Conservation (phyloP, 345 rosid species). For the Bruguiera sexangula region DNA sequence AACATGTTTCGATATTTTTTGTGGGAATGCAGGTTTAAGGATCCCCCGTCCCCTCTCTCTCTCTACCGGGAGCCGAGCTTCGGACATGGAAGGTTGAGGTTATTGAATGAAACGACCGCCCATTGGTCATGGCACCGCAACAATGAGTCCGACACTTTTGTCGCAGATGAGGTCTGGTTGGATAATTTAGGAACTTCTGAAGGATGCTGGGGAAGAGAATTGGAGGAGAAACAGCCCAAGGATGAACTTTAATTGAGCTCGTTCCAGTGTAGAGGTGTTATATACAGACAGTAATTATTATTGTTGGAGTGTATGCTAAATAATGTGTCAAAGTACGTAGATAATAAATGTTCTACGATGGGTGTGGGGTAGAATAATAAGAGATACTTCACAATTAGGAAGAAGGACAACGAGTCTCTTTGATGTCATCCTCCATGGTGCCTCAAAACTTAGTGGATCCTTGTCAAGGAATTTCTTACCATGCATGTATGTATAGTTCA, state of each 20-base stretch:
- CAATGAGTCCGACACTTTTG: slow-evolving; percentile 43
- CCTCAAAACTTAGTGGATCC: too few relatives aligned
- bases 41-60: slow-evolving; percentile 49
- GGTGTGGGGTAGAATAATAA: too few relatives aligned
- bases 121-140: slow-evolving; percentile 91
- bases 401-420: too few relatives aligned
- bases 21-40: slow-evolving; percentile 42
- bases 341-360: too few relatives aligned
- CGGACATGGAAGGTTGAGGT: slow-evolving; percentile 63
- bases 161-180: slow-evolving; percentile 59
- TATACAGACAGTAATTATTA: too few relatives aligned
- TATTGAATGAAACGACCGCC: slow-evolving; percentile 43
- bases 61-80: slow-evolving; percentile 67
- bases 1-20: background rate
- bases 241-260: slow-evolving; percentile 38
- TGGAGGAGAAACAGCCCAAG: background rate
- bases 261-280: too few relatives aligned
- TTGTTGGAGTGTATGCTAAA: too few relatives aligned
- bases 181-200: slow-evolving; percentile 39
- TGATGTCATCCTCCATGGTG: too few relatives aligned
- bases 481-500: too few relatives aligned
- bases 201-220: slow-evolving; percentile 17
- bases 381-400: too few relatives aligned
- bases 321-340: too few relatives aligned
- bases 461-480: too few relatives aligned